Base-by-base conservation (phyloP, 2,329 filamentous ascomycete species). In the Coleophoma cylindrospora region DNA sequence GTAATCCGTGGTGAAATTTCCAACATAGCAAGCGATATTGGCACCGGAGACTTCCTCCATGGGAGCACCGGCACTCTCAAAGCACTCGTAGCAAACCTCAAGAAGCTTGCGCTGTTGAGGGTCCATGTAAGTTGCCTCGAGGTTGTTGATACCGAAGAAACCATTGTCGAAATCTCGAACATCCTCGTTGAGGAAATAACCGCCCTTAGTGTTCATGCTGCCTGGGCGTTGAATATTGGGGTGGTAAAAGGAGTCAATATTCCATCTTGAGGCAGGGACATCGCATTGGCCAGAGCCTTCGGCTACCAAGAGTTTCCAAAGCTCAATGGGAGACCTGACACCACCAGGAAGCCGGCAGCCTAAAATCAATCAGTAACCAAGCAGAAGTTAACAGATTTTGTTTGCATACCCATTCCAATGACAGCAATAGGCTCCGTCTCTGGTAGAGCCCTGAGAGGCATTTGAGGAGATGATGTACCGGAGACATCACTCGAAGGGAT, bases 91-190 rank as follows among this genome's bases (percentile, higher is more conserved):
- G 27, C 53, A 52, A 11, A 59, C 57, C 27, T 61, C 54, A 5
- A 56, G 52, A 32, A 52, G 46, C 45, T 56, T 54, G 13, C 58
- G 43, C 38, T 59, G 58, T 36, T 61, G 58, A 10, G 59, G 59
- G 33, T 61, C 59, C 50, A 52, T 50, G n/a, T 19, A 36, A 11
- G 19, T 47, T 14, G 48, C 43, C 19, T 53, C 50, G 13, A 43
- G 15, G 14, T 38, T 34, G 43, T 40, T 53, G 27, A 53, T 50
- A 27, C 43, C 43, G 34, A 53, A 53, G 32, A 53, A 53, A 10
- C 33, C 17, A n/a, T 34, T 41, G 22, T 53, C 50, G 22, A 53
- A 50, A 32, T 34, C 12, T 4, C 44, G 36, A 6, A 51, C 27
- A 33, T 50, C 45, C 13, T 53, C 49, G 13, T 45, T 33, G 13